Conservation (phyloP, 1,284 basidiomycete species). For the Cutaneotrichosporon sp. region DNA sequence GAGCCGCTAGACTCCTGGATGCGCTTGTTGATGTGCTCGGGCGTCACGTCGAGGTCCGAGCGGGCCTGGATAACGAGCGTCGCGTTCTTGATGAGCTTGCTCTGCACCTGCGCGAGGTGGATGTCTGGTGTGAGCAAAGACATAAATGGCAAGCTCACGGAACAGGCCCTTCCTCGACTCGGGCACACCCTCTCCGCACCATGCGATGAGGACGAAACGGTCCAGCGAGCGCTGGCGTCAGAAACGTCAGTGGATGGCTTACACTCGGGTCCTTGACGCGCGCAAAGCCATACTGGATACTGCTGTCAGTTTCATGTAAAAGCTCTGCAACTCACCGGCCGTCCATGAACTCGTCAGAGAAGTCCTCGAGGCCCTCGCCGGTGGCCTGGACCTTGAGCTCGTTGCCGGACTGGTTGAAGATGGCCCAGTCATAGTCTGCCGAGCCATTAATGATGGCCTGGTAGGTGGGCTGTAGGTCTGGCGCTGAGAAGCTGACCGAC, state of each 20-base stretch:
- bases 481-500: slow-evolving; percentile 50
- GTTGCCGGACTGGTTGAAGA: slow-evolving; percentile 79
- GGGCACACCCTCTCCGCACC: slow-evolving; percentile 96
- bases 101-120: slow-evolving; percentile 61
- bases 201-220: slow-evolving; percentile 87
- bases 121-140: slow-evolving; percentile 4
- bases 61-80: slow-evolving; percentile 91
- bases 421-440: slow-evolving; percentile 74
- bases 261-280: slow-evolving; percentile 86
- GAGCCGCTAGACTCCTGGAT: slow-evolving; percentile 90
- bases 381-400: slow-evolving; percentile 85
- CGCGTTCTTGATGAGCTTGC: slow-evolving; percentile 72
- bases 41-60: slow-evolving; percentile 81
- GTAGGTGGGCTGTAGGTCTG: slow-evolving; percentile 72
- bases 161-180: slow-evolving; percentile 90
- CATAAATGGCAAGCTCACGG: slow-evolving; percentile 52
- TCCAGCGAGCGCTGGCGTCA: slow-evolving; percentile 68
- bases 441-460: slow-evolving; percentile 72
- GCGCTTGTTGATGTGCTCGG: slow-evolving; percentile 75
- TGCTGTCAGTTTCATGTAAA: slow-evolving; percentile 42
- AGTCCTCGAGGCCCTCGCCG: slow-evolving; percentile 82
- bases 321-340: slow-evolving; percentile 63
- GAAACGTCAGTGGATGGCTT: slow-evolving; percentile 34
- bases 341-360: slow-evolving; percentile 92
- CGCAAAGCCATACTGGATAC: slow-evolving; percentile 92